Percentiles rank a stretch among this genome's conserved stretches.
Conservation (phyloP, 2,329 filamentous ascomycete genomes). For the Stemphylium lycopersici region DNA sequence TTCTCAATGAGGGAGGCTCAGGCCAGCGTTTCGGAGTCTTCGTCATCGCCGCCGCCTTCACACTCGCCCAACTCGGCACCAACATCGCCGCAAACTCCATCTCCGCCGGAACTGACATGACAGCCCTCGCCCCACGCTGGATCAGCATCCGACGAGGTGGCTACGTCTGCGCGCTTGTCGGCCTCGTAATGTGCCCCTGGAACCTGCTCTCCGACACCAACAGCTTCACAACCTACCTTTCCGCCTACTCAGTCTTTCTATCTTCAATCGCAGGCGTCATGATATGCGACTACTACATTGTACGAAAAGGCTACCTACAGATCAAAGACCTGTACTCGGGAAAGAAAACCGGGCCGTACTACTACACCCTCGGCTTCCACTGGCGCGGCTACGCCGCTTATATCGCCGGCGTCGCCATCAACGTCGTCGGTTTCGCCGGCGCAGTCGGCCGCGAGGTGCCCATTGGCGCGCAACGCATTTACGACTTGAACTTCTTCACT, state of each 20-base stretch:
- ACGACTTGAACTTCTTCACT: conserved; percentile 88
- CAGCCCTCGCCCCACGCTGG: conserved; percentile 77
- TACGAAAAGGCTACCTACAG: conserved; percentile 81
- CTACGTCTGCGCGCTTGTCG: conserved; percentile 81
- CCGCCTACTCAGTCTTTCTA: conserved; percentile 92
- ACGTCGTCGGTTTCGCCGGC: conserved; percentile 89
- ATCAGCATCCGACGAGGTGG: conserved; percentile 86
- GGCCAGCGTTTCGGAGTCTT: conserved; percentile 57
- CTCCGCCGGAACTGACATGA: conserved; percentile 82
- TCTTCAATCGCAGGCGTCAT: conserved; percentile 93
- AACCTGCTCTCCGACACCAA: conserved; percentile 76
- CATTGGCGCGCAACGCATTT: conserved; percentile 80
- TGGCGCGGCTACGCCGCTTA: conserved; percentile 87
- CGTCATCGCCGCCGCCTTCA: conserved; percentile 58
- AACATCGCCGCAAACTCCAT: conserved; percentile 89
- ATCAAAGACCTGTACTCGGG: conserved; percentile 80
- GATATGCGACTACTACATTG: conserved; percentile 83
- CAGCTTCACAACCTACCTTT: conserved; percentile 89
- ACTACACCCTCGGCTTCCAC: conserved; percentile 73
- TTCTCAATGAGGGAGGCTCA: conserved; percentile 50
- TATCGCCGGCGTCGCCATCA: conserved; percentile 82
- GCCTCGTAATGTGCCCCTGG: conserved; percentile 86
- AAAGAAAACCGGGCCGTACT: conserved; percentile 72
- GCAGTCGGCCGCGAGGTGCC: conserved; percentile 76
- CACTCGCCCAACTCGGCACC: conserved; percentile 81